phyloP scores from a whole-genome alignment of 2,329 filamentous ascomycete species.

The Hymenoscyphus salicellus region DNA sequence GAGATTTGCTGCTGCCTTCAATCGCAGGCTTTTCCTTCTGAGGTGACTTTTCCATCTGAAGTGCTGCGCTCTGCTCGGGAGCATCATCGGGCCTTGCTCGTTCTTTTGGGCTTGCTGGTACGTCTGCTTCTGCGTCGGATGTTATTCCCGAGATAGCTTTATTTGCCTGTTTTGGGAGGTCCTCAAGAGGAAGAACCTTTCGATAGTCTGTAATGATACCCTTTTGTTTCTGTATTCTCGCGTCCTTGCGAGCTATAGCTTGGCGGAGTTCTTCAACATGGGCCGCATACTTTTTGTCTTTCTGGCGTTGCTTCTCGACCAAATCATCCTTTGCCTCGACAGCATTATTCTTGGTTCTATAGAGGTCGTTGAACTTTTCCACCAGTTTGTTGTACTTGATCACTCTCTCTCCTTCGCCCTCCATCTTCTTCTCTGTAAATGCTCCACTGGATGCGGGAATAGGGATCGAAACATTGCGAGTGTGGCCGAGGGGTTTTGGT shows the following conservation, averaged over 20 bases:
- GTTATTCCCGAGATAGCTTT: background rate
- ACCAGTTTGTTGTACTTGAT: background rate
- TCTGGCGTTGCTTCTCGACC: conserved; percentile 14
- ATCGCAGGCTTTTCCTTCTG: background rate
- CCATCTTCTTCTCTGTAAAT: conserved; percentile 10
- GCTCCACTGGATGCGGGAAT: conserved; percentile 15
- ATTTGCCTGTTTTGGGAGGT: background rate
- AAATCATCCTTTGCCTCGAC: conserved; percentile 18
- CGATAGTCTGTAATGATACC: conserved; percentile 14
- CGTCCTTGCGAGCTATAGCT: conserved; percentile 17
- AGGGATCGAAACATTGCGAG: background rate
- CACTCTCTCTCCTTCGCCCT: conserved; percentile 8
- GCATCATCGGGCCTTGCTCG: background rate
- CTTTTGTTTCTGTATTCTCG: conserved; percentile 21
- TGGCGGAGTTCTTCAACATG: conserved; percentile 3
- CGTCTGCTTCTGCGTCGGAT: background rate
- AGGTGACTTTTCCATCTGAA: background rate
- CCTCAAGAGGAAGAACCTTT: background rate
- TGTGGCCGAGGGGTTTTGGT: background rate
- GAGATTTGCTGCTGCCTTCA: background rate
- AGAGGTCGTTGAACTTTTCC: conserved; percentile 16
- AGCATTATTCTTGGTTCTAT: conserved; percentile 25
- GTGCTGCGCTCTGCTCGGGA: background rate
- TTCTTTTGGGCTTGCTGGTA: background rate
- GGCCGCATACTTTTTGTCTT: conserved; percentile 15